Base-by-base conservation (phyloP, 83 land plant species). In the Thuja plicata region DNA sequence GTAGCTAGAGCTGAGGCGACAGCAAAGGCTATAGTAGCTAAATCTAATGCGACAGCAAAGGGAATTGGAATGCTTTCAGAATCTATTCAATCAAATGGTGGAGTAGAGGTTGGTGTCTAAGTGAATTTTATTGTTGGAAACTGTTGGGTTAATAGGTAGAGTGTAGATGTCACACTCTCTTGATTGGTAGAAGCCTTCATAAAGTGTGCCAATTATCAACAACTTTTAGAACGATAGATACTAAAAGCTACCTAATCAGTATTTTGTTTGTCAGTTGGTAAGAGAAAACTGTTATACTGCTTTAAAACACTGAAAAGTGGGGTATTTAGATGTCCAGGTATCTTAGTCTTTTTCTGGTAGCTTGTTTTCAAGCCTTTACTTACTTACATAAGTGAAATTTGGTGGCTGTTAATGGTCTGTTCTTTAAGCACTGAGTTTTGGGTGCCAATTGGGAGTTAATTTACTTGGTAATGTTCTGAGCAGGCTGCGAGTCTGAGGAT, bases 401-500 rank as follows among this genome's bases (percentile, higher is more conserved):
- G 45, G 84, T 80, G 21, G 24, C 24, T 8, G 24, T 57, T 21
- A 35, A 40, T 57, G 86, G 74, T 43, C 86, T 3, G 8, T 17
- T 37, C 82, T 70, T 35, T 77, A 3, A 66, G 73, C 73, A 62
- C 54, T 66, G 34, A 71, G 24, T 41, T 80, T 80, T 80, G 84
- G 24, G 17, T 27, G 41, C 27, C 27, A 21, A 41, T 30, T 21
- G 8, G 46, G 7, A 80, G n/a, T 80, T 41, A 80, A 40, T 80
- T 80, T 40, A 80, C n/a, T 41, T 41, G 48, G 41, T 41, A 19
- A 80, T 80, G 84, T 41, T 19, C 84, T 80, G 48, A 80, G 38
- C 94, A 97, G 98, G 97, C 99, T 40, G 99, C 96, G 11, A 94
- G 97, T 87, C 90, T 98, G 87, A 93, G 95, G 79, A 87, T 98